A percentile compares a stretch with the other conserved stretches of the same genome.
phyloP scores from a whole-genome alignment of 2,329 filamentous ascomycete species.

The Epichloe scottii region DNA sequence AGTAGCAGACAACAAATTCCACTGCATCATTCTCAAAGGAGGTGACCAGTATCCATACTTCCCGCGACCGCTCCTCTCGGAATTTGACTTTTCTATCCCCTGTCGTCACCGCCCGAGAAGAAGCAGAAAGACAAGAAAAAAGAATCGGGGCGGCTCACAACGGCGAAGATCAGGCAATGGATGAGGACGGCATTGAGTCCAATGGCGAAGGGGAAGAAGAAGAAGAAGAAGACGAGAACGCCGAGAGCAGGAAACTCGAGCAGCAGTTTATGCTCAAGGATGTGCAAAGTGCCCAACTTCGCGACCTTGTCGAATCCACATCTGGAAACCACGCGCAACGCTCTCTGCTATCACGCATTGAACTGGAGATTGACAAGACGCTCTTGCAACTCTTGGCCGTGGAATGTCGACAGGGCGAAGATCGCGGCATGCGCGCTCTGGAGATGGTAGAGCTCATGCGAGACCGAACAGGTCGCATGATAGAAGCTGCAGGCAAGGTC shows the following conservation, averaged over 20 bases:
- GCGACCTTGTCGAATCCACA: conserved; percentile 60
- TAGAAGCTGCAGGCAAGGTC: conserved; percentile 82
- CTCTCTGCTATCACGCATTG: conserved; percentile 52
- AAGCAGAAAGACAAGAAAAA: conserved; percentile 24
- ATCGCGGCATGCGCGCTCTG: conserved; percentile 85
- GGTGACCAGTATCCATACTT: conserved; percentile 89
- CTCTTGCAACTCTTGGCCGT: conserved; percentile 77
- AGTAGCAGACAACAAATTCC: conserved; percentile 81
- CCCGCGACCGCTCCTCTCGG: conserved; percentile 75
- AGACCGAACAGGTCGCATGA: conserved; percentile 75
- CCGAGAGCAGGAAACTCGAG: conserved; percentile 55
- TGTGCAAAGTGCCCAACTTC: conserved; percentile 59
- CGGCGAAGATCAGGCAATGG: conserved; percentile 23
- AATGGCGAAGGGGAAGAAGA: conserved; percentile 12
- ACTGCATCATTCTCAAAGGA: conserved; percentile 98
- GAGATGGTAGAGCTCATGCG: conserved; percentile 81
- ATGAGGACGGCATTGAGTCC: conserved; percentile 22
- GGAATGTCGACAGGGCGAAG: conserved; percentile 87
- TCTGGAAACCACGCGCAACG: conserved; percentile 47
- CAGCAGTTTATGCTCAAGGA: conserved; percentile 68
- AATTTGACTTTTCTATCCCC: conserved; percentile 82
- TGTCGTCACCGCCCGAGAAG: conserved; percentile 40
- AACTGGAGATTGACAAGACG: conserved; percentile 81
- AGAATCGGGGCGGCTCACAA: conserved; percentile 17
- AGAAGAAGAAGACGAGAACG: conserved; percentile 15